phyloP scores from a whole-genome alignment of 495 filamentous ascomycete species.

The Usnea hakonensis region DNA sequence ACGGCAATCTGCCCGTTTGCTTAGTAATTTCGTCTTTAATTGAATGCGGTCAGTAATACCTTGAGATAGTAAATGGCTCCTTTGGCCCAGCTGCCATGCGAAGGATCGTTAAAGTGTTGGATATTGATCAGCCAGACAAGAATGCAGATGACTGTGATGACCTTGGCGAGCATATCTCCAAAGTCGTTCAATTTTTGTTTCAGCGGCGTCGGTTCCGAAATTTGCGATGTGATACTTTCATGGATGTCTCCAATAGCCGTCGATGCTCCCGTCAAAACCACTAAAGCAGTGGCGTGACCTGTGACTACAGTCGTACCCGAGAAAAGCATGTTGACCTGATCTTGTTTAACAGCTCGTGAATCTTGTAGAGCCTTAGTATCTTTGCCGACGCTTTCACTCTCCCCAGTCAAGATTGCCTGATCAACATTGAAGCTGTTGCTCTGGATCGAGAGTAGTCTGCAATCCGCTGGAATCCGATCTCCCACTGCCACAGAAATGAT shows the following conservation, averaged over 20 bases:
- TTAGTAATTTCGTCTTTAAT: neutral
- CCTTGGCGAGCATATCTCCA: constrained; percentile 92
- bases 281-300: constrained; percentile 85
- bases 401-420: constrained; percentile 95
- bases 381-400: constrained; percentile 96
- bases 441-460: constrained; percentile 79
- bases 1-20: constrained; percentile 62
- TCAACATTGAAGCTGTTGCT: constrained; percentile 97
- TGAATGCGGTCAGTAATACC: neutral
- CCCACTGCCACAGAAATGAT: constrained; percentile 84
- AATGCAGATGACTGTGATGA: constrained; percentile 94
- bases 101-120: constrained; percentile 88
- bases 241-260: constrained; percentile 99
- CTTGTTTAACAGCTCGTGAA: constrained; percentile 85
- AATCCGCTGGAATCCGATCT: constrained; percentile 95
- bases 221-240: constrained; percentile 95
- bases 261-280: constrained; percentile 80
- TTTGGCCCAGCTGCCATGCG: constrained; percentile 91
- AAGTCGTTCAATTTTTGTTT: constrained; percentile 99
- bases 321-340: constrained; percentile 96
- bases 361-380: constrained; percentile 63
- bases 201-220: constrained; percentile 92
- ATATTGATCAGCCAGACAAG: constrained; percentile 98
- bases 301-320: constrained; percentile 96
- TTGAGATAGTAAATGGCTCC: constrained; percentile 99